Evolutionary conservation across 2,329 filamentous ascomycete species (phyloP).

Genomic region (Grosmannia huntii): DNA sequence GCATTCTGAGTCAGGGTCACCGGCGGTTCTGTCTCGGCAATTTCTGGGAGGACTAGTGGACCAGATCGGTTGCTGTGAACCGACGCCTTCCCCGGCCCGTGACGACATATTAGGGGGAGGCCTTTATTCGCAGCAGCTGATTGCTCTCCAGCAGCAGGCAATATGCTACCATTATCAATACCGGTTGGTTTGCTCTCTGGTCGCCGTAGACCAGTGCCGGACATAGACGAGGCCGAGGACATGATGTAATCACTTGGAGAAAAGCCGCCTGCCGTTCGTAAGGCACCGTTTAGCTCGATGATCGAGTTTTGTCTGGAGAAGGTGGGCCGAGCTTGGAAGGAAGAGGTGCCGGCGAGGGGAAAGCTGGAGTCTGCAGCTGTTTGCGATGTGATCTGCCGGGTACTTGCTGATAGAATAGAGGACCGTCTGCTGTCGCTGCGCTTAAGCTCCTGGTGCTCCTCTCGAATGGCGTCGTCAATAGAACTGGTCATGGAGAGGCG

Average conservation of each 20-base stretch:
- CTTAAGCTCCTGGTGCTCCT: conserved; percentile 59
- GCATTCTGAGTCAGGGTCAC: conserved; percentile 36
- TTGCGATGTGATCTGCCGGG: not conserved
- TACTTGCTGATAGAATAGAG: conserved; percentile 40
- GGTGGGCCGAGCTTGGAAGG: conserved; percentile 10
- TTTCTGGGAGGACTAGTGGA: conserved; percentile 40
- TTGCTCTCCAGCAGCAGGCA: not conserved
- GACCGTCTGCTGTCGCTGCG: conserved; percentile 54
- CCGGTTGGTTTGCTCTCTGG: conserved; percentile 17
- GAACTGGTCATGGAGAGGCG: conserved; percentile 61
- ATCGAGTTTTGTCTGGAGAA: conserved; percentile 14
- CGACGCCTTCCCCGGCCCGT: conserved; percentile 43
- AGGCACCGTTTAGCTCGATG: conserved; percentile 53
- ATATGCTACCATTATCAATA: not conserved
- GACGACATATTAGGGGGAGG: conserved; percentile 29
- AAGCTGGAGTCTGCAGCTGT: not conserved
- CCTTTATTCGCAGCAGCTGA: conserved; percentile 12
- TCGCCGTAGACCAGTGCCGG: conserved; percentile 39
- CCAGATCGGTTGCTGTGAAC: conserved; percentile 35
- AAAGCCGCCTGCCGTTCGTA: conserved; percentile 58
- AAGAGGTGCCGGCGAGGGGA: not conserved
- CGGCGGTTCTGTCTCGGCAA: conserved; percentile 41
- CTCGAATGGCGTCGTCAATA: conserved; percentile 65
- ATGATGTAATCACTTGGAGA: conserved; percentile 56
- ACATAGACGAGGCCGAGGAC: conserved; percentile 50